Evolutionary conservation across 2,329 filamentous ascomycete genomes (phyloP), one percentile per base, ranked within the genome.

Genomic region (Monilinia polystroma): DNA sequence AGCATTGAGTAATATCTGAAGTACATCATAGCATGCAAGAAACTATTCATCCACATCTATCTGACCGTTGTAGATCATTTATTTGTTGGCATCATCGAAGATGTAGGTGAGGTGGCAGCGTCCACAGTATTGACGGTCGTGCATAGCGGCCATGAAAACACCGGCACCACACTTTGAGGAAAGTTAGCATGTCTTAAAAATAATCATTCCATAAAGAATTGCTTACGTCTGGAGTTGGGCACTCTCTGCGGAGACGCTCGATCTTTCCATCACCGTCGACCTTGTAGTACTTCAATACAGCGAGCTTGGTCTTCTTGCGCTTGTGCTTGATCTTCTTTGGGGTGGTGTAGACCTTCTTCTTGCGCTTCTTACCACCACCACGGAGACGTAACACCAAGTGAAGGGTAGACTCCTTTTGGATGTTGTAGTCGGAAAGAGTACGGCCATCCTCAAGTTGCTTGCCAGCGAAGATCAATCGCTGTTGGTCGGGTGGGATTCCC

Each of bases 291-390:
- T 99, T 99, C 83, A 99, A 93, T 77, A 99, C 94, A 79, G 95
- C 95, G 82, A 99, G 86, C 91, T 99, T 99, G 89, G 91, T 97
- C 94, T 99, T 99, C 93, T 98, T 99, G 87, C 93, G 91, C 93
- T 99, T 99, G 90, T 99, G 95, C 95, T 99, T 99, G 91, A 99
- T 99, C 93, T 99, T 99, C 93, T 99, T 99, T 82, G 95, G 95
- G 79, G 95, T 99, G 81, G 92, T 98, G 91, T 99, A 99, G 77
- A 99, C 95, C 93, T 99, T 99, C 93, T 97, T 97, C 92, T 99
- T 99, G 84, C 96, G 90, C 92, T 98, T 97, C 93, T 99, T 99
- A 81, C 83, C 93, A 83, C 94, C 95, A 87, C 95, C 95, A 88
- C 94, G 95, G 71, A 99, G 93, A 81, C 95, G 92, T 77, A 99